These are phyloP conservation scores for Calocybe gangraenosa DNA, from an alignment of 768 basidiomycete genomes.

Conservation along the genomic window DNA sequence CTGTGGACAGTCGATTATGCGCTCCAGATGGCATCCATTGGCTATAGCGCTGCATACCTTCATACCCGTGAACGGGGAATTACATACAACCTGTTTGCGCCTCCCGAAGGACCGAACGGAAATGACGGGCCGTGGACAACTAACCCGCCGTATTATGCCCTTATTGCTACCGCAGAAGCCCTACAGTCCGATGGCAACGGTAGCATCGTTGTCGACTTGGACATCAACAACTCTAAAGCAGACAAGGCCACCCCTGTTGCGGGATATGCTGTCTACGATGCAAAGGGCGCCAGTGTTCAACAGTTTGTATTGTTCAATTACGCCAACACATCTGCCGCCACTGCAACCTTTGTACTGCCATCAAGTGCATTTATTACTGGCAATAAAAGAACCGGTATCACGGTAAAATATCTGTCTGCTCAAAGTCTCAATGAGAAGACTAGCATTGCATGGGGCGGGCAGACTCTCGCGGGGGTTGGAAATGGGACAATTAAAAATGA, in stretches of 20 bases:
- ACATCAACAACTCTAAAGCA: conserved; percentile 33
- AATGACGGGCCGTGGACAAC: conserved; percentile 41
- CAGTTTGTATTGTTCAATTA: conserved; percentile 49
- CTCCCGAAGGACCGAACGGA: conserved; percentile 33
- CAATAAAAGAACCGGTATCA: conserved; percentile 22
- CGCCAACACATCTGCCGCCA: conserved; percentile 36
- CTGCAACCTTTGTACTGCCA: conserved; percentile 34
- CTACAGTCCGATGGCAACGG: conserved; percentile 35
- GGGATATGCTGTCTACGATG: conserved; percentile 60
- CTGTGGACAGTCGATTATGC: conserved; percentile 52
- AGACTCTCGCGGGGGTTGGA: conserved; percentile 39
- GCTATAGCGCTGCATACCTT: conserved; percentile 45
- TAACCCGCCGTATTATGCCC: conserved; percentile 46
- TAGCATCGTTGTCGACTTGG: conserved; percentile 39
- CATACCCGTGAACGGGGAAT: conserved; percentile 53
- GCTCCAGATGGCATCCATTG: conserved; percentile 45
- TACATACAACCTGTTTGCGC: conserved; percentile 46
- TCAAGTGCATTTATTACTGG: conserved; percentile 22
- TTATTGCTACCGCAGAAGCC: conserved; percentile 42
- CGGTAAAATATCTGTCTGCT: conserved; percentile 47
- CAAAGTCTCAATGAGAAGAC: conserved; percentile 42
- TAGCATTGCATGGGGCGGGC: conserved; percentile 59
- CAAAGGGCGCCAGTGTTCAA: conserved; percentile 34
- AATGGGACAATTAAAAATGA: conserved; percentile 32
- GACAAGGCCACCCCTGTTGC: conserved; percentile 36